These are phyloP conservation scores for Myxozyma sirexii DNA, from an alignment of 805 yeast species.

Conservation along the genomic window DNA sequence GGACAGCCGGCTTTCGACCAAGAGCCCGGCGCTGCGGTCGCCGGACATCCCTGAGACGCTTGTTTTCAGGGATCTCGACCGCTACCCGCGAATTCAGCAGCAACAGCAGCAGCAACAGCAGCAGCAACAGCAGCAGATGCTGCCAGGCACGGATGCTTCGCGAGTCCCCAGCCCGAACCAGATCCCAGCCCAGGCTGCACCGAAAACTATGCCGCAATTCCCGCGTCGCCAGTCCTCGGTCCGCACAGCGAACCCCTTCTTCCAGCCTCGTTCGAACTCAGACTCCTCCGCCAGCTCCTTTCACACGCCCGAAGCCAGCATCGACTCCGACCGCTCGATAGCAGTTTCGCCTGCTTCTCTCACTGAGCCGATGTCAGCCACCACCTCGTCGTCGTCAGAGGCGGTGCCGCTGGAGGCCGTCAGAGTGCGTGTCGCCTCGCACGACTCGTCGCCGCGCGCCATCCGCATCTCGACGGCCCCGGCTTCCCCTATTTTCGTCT, in stretches of 20 bases:
- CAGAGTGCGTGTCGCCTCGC: conserved; percentile 11
- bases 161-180: background rate
- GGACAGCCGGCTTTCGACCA: background rate
- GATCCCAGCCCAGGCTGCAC: background rate
- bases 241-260: conserved; percentile 3
- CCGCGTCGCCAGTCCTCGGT: conserved; percentile 31
- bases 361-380: conserved; percentile 1
- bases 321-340: background rate
- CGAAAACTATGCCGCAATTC: conserved; percentile 5
- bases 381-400: conserved; percentile 6
- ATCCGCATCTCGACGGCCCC: conserved; percentile 6
- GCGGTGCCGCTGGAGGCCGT: conserved; percentile 16
- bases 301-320: background rate
- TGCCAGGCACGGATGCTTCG: background rate
- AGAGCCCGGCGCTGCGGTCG: background rate
- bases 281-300: conserved; percentile 2
- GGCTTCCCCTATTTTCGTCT: background rate
- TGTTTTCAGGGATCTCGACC: conserved; percentile 27
- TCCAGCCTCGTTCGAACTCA: background rate
- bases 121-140: background rate
- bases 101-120: background rate
- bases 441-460: conserved; percentile 14
- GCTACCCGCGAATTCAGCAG: conserved; percentile 25
- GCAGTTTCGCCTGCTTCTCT: background rate
- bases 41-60: conserved; percentile 19